Conservation (phyloP, 2,329 filamentous ascomycete species). For the Ophiostoma sp. region DNA sequence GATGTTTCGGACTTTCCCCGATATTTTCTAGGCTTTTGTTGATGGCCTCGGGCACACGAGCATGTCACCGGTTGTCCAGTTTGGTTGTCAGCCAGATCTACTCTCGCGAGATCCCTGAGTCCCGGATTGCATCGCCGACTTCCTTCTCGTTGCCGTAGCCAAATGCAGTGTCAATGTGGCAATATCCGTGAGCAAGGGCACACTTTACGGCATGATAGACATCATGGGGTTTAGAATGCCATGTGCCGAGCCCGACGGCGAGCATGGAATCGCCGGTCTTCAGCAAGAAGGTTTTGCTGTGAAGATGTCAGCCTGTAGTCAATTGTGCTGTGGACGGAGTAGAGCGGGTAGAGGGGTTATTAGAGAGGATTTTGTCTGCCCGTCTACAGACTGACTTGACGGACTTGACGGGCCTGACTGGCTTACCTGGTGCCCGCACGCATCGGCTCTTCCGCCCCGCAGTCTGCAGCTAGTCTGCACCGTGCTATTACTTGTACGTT, state of each 20-base stretch:
- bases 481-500: too few species aligned
- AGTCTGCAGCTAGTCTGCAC: neutral
- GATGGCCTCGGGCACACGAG: conserved; percentile 26
- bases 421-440: neutral
- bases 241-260: conserved; percentile 74
- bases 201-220: conserved; percentile 24
- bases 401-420: neutral
- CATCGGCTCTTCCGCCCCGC: neutral
- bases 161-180: conserved; percentile 29
- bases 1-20: conserved; percentile 28
- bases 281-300: conserved; percentile 62
- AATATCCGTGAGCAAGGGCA: conserved; percentile 26
- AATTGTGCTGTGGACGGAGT: neutral
- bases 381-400: neutral
- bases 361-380: neutral
- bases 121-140: conserved; percentile 27
- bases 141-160: conserved; percentile 29
- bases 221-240: conserved; percentile 58
- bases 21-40: conserved; percentile 27
- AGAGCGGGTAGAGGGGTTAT: neutral
- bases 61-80: conserved; percentile 27
- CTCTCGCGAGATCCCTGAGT: conserved; percentile 25
- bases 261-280: conserved; percentile 79
- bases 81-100: conserved; percentile 30
- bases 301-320: neutral